A percentile compares a stretch with the other conserved stretches of the same genome.
Conservation (phyloP, 257 asterid genomes). For the Ajuga chamaepitys region DNA sequence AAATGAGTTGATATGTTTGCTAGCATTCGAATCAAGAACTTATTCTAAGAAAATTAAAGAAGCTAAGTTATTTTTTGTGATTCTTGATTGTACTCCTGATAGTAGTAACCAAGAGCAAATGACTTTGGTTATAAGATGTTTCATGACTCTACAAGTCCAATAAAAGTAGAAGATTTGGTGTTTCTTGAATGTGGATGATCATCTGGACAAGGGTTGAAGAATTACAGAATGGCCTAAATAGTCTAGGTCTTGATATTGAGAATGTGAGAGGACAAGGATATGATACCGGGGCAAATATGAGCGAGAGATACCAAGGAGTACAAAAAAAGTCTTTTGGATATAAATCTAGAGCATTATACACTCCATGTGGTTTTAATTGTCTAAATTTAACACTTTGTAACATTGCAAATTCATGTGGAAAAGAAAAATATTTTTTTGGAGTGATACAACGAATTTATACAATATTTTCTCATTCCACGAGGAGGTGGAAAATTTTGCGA, state of each 20-base stretch:
- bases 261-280: neutral
- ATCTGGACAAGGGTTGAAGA: neutral
- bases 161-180: neutral
- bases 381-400: neutral
- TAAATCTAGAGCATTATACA: neutral
- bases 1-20: neutral
- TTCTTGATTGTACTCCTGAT: neutral
- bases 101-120: too few species aligned
- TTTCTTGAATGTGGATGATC: neutral
- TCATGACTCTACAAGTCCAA: too few species aligned
- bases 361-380: neutral
- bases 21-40: neutral
- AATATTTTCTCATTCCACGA: neutral
- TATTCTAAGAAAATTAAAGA: neutral
- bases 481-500: neutral
- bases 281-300: neutral
- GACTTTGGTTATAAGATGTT: too few species aligned
- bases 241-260: neutral
- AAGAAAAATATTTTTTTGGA: too few species aligned
- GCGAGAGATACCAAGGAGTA: neutral
- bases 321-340: neutral
- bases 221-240: neutral
- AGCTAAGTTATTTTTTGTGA: neutral
- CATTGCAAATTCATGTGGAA: too few species aligned
- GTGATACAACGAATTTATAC: too few species aligned